Conservation (phyloP, 768 basidiomycete genomes). For the Chiua virens region DNA sequence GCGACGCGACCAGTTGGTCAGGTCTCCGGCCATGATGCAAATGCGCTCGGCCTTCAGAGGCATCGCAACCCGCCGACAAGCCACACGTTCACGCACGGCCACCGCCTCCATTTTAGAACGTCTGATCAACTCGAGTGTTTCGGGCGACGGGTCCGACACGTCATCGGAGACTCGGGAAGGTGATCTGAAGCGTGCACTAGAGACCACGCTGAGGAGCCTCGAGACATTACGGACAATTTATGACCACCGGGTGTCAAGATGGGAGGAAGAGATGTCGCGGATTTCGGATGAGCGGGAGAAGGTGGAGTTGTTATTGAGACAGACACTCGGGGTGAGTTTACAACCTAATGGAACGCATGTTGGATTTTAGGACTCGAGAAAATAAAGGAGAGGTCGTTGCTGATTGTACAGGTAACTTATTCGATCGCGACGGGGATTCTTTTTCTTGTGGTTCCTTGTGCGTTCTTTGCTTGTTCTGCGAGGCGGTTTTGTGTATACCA, state of each 20-base stretch:
- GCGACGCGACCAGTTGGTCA: conserved; percentile 52
- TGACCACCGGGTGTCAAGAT: conserved; percentile 65
- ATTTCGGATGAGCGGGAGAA: conserved; percentile 66
- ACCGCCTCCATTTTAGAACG: conserved; percentile 47
- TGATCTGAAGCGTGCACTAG: conserved; percentile 67
- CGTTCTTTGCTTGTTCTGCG: no score
- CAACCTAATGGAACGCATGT: conserved; percentile 19
- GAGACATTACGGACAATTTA: conserved; percentile 63
- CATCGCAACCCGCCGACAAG: conserved; percentile 57
- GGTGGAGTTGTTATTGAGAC: conserved; percentile 63
- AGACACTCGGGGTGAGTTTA: conserved; percentile 54
- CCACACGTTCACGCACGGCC: conserved; percentile 44
- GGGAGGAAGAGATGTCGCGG: conserved; percentile 68
- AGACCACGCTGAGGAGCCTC: conserved; percentile 66
- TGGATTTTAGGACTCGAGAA: no score
- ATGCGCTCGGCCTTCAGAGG: conserved; percentile 60
- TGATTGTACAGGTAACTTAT: no score
- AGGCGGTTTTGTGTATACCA: no score
- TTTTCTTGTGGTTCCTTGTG: no score
- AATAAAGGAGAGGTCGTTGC: no score
- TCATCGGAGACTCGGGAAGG: conserved; percentile 55
- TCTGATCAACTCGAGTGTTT: conserved; percentile 39
- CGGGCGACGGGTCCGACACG: conserved; percentile 57
- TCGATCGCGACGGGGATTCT: no score
- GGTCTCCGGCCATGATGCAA: conserved; percentile 49